Evolutionary conservation across 2,329 filamentous ascomycete genomes (phyloP).

Genomic region (Paraphoma chrysanthemicola): DNA sequence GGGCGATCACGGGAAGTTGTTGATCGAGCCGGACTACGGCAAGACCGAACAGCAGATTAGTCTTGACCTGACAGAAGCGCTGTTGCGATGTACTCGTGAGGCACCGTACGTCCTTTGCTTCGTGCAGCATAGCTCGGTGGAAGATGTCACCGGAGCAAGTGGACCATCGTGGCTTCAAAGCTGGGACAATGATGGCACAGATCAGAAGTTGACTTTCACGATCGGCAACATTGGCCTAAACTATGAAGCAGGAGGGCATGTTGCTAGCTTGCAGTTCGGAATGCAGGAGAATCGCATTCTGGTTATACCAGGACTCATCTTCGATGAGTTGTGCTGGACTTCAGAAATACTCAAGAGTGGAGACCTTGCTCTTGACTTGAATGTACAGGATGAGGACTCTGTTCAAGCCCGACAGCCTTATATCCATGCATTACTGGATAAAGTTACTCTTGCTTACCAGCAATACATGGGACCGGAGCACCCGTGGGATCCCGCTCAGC

Average conservation of each 20-base stretch:
- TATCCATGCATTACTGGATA: neutral
- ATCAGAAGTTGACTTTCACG: neutral
- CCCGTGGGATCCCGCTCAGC: neutral
- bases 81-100: neutral
- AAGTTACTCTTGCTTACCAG: neutral
- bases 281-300: neutral
- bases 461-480: neutral
- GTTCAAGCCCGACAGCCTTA: neutral
- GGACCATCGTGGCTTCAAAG: neutral
- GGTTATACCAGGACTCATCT: neutral
- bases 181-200: neutral
- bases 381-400: neutral
- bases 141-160: neutral
- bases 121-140: neutral
- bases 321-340: neutral
- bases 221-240: neutral
- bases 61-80: neutral
- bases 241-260: neutral
- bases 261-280: neutral
- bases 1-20: neutral
- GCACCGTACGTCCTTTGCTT: neutral
- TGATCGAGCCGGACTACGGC: neutral
- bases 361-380: neutral
- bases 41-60: neutral
- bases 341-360: neutral